Base-by-base conservation (phyloP, 78 protist genomes). In the Protostelium mycophagum region DNA sequence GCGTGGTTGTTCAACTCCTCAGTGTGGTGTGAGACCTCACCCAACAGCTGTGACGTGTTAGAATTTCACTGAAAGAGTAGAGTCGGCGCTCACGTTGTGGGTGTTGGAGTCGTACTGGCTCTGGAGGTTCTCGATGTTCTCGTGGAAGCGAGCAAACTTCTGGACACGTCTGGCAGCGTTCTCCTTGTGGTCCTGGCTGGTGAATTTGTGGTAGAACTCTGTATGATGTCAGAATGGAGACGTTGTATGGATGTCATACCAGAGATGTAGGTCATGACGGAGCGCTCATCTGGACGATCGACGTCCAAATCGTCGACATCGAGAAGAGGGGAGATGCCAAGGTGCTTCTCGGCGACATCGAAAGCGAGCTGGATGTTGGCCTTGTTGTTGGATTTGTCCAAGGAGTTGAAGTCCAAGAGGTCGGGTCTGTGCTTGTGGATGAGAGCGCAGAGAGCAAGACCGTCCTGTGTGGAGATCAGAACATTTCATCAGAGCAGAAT, bases 381-480 rank as follows among this genome's bases (percentile, higher is more conserved):
- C 63, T 85, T 88, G 84, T 87, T 85, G 90, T 91, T 89, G 38
- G 63, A 88, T 83, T 87, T 87, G 95, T 35, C 85, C 36, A 96
- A 36, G 34, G 89, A 63, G 34, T 91, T 86, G 86, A 35, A 90
- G 91, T 95, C 85, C 38, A 93, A 16, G 34, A 93, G 84, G 87
- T 95, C 97, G 73, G 97, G 97, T 35, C 95, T 38, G 83, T 94
- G 94, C 91, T 89, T 89, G 89, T 93, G 94, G 89, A 96, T 90
- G 73, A 96, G 91, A 25, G 96, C 96, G 39, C 93, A 90, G 92
- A 96, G 94, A 0, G 94, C 98, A 38, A 94, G 85, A 83, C 97
- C 97, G 85, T 95, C 97, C n/a, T n/a, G n/a, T n/a, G n/a, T n/a
- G n/a, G n/a, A n/a, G n/a, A n/a, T n/a, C n/a, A n/a, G n/a, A n/a